Conservation (phyloP, 176 grass and related monocot species). For the Carex littledalei region DNA sequence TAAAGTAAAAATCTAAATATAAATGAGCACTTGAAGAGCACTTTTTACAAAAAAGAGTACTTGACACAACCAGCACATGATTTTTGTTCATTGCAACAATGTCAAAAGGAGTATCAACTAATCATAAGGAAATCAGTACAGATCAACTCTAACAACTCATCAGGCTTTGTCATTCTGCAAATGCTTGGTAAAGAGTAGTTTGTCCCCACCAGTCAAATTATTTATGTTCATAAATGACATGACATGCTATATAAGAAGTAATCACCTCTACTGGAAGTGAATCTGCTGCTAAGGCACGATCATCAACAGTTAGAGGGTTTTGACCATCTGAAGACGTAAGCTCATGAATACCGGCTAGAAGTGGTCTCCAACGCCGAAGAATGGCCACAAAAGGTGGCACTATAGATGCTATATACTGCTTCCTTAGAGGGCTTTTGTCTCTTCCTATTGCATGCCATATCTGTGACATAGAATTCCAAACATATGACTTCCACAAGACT, state of each 20-base stretch:
- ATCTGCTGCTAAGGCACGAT: slow-evolving; percentile 88
- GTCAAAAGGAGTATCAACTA: neutral
- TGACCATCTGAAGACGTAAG: slow-evolving; percentile 96
- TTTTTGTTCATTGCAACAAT: neutral
- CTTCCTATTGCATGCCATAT: slow-evolving; percentile 90
- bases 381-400: slow-evolving; percentile 91
- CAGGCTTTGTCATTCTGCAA: neutral
- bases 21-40: neutral
- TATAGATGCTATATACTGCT: slow-evolving; percentile 83
- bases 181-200: neutral
- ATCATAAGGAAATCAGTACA: neutral
- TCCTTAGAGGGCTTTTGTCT: slow-evolving; percentile 73
- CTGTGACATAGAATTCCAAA: slow-evolving; percentile 38
- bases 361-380: slow-evolving; percentile 79
- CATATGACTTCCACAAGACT: slow-evolving; percentile 25
- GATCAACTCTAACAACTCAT: neutral
- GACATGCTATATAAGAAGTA: slow-evolving; percentile 1
- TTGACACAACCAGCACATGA: neutral
- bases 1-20: neutral
- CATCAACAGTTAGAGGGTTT: slow-evolving; percentile 87
- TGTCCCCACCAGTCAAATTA: neutral
- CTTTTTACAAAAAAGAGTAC: neutral
- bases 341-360: slow-evolving; percentile 95
- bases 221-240: neutral
- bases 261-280: slow-evolving; percentile 69